Evolutionary conservation across 805 yeast species (phyloP), one percentile per base, ranked within the genome.

Genomic region (Ogataea haglerorum): DNA sequence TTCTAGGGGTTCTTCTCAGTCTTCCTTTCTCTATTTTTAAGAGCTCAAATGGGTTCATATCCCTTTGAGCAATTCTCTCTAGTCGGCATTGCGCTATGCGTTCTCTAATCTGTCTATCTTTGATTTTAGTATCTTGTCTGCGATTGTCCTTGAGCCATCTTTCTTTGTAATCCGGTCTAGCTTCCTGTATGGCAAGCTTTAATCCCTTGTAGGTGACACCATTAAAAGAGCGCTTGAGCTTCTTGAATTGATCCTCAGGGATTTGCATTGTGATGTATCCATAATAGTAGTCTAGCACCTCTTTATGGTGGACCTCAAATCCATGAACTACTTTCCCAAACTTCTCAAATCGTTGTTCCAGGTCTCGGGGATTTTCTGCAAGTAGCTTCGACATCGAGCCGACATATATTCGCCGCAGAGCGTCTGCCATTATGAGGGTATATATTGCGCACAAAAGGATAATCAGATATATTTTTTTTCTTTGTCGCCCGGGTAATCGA

Each of bases 121-220:
- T 54, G 30, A 53, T 48, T 9, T 60, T 58, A 2, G 52, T 40
- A 25, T 66, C 72, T 28, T 74, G 74, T 30, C 74, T 60, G 10
- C 58, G 61, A 22, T 59, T 45, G 47, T 80, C 82, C 32, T 59
- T 56, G 22, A 62, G 60, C 82, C 81, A 73, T 14, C 61, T 54
- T 17, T 65, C 65, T 32, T 63, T 53, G 60, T 64, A 84, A 31
- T 67, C 67, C 0, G 79, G 79, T 49, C 72, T 76, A 3, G 97
- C 96, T 32, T 65, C 58, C 38, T 73, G 78, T 8, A 91, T 63
- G 2, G 69, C 67, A 25, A 91, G 60, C 38, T 72, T 76, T 18
- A 82, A 70, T 2, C 95, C 95, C 72, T 85, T 87, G 63, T 73
- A 91, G 18, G 73, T 75, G 2, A 83, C 75, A 22, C 90, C 93